phyloP scores from a whole-genome alignment of 1,284 basidiomycete genomes.

The Ceratobasidium sp. region DNA sequence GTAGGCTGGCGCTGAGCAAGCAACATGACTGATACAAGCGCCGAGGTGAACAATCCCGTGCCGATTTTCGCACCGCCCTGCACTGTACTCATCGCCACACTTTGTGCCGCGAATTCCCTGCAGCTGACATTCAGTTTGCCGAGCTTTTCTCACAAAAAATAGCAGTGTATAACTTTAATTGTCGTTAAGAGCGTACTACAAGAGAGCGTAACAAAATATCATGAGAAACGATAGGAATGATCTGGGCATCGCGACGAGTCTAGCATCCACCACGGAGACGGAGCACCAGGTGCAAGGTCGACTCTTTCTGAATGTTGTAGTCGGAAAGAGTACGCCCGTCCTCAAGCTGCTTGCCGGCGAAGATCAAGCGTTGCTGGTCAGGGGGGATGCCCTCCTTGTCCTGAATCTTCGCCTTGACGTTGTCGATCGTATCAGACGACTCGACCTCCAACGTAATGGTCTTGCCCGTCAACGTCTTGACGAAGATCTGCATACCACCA shows the following conservation, averaged over 20 bases:
- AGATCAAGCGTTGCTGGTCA: slow-evolving; percentile 65
- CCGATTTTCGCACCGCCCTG: too few relatives aligned
- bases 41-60: too few relatives aligned
- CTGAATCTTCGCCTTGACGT: slow-evolving; percentile 60
- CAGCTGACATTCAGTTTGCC: background rate
- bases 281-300: slow-evolving; percentile 89
- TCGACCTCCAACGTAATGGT: slow-evolving; percentile 67
- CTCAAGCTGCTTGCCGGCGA: slow-evolving; percentile 63
- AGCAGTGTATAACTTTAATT: slow-evolving; percentile 3
- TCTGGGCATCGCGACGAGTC: slow-evolving; percentile 48
- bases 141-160: background rate
- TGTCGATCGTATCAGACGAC: slow-evolving; percentile 64
- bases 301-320: slow-evolving; percentile 67
- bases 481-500: slow-evolving; percentile 57
- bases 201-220: slow-evolving; percentile 13
- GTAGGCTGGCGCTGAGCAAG: too few relatives aligned
- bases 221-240: background rate
- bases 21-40: too few relatives aligned
- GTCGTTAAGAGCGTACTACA: background rate
- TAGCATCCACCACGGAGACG: slow-evolving; percentile 84
- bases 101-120: too few relatives aligned
- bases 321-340: slow-evolving; percentile 55
- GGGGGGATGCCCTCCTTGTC: slow-evolving; percentile 57
- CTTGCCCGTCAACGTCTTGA: slow-evolving; percentile 62
- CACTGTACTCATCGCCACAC: too few relatives aligned